Conservation (phyloP, 1,284 basidiomycete species). For the Exobasidium rhododendri region DNA sequence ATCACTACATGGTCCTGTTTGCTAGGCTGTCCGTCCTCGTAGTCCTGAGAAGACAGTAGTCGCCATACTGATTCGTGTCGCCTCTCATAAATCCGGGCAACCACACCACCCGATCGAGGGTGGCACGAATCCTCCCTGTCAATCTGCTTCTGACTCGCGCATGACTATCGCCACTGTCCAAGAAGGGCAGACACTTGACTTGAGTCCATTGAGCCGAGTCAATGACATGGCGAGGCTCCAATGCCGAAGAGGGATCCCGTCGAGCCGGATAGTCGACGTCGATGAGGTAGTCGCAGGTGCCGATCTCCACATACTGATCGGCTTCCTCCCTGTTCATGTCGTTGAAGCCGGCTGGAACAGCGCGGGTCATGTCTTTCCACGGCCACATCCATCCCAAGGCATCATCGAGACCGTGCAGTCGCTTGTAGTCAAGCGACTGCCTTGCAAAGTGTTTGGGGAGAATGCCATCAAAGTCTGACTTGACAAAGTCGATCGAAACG, state of each 20-base stretch:
- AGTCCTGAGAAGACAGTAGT: slow-evolving; percentile 37
- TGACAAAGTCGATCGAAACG: slow-evolving; percentile 74
- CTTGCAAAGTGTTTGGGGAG: slow-evolving; percentile 74
- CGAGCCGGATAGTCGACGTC: slow-evolving; percentile 39
- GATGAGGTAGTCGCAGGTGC: slow-evolving; percentile 46
- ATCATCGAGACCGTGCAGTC: slow-evolving; percentile 18
- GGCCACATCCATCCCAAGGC: slow-evolving; percentile 58
- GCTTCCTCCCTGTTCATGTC: slow-evolving; percentile 78
- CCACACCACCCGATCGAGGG: slow-evolving; percentile 39
- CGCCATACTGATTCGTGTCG: slow-evolving; percentile 27
- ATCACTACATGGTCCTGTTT: background rate
- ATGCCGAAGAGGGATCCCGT: slow-evolving; percentile 5
- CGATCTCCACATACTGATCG: slow-evolving; percentile 65
- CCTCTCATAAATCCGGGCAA: slow-evolving; percentile 22
- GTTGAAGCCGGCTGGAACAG: slow-evolving; percentile 70
- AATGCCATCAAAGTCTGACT: slow-evolving; percentile 83
- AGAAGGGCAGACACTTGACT: slow-evolving; percentile 37
- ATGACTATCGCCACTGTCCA: slow-evolving; percentile 40
- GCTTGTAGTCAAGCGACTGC: slow-evolving; percentile 8
- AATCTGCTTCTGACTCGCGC: slow-evolving; percentile 2
- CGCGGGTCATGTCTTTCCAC: slow-evolving; percentile 62
- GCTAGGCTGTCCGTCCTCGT: slow-evolving; percentile 9
- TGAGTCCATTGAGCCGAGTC: slow-evolving; percentile 27
- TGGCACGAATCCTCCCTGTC: slow-evolving; percentile 15
- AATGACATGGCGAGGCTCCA: slow-evolving; percentile 26